These are phyloP conservation scores for Primulina huaijiensis DNA, from an alignment of 257 asterid species.

Conservation along the genomic window DNA sequence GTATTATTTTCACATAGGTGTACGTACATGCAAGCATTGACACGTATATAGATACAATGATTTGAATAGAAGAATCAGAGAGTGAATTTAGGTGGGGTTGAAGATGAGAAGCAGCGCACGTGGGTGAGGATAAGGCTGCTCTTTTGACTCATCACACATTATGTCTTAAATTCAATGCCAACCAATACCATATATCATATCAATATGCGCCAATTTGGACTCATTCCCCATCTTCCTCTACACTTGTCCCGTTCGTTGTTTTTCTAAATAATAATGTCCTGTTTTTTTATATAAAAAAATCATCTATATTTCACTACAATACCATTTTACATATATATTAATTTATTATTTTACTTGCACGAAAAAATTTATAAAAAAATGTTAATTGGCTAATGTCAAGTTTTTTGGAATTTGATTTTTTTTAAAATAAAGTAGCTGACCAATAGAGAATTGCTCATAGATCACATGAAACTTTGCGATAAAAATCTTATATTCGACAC, in stretches of 20 bases:
- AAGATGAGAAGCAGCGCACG: conserved; percentile 35
- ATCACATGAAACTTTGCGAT: too few species aligned
- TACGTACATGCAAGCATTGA: not conserved
- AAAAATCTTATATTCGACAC: too few species aligned
- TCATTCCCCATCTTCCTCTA: not conserved
- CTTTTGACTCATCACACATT: conserved; percentile 29
- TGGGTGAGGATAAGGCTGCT: conserved; percentile 40
- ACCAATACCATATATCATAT: not conserved
- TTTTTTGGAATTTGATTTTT: too few species aligned
- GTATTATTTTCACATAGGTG: not conserved
- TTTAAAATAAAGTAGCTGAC: too few species aligned
- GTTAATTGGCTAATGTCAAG: too few species aligned
- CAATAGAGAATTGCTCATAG: too few species aligned
- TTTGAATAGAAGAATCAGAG: not conserved
- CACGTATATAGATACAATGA: not conserved
- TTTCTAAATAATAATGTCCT: too few species aligned
- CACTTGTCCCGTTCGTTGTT: not conserved
- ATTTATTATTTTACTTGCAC: not conserved
- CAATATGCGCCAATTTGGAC: conserved; percentile 21
- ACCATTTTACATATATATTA: too few species aligned
- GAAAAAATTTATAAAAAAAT: not conserved
- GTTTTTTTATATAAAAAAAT: too few species aligned
- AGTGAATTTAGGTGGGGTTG: conserved; percentile 16
- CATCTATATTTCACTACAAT: not conserved
- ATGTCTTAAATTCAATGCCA: conserved; percentile 24